Evolutionary conservation across 306 rosid genomes (phyloP).

Genomic region (Cicer arietinum): DNA sequence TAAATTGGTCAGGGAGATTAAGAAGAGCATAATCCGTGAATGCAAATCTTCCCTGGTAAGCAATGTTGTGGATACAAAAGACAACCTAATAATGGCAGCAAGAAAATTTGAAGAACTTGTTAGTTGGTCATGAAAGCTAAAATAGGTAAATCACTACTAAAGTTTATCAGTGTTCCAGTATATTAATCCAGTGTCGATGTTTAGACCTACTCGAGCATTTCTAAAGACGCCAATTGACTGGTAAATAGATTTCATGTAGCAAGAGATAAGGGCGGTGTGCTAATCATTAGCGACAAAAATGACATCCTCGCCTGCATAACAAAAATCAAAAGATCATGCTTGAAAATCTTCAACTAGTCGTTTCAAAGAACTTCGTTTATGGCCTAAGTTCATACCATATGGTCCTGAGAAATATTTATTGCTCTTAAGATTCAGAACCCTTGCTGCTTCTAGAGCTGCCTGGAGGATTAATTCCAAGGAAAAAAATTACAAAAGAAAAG

Average conservation of each 20-base stretch:
- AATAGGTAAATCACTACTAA: neutral
- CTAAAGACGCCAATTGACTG: constrained; percentile 60
- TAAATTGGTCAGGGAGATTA: constrained; percentile 64
- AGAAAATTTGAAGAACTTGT: constrained; percentile 14
- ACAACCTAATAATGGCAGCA: constrained; percentile 57
- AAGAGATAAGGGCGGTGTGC: constrained; percentile 80
- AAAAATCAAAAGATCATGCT: constrained; percentile 29
- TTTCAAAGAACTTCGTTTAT: constrained; percentile 16
- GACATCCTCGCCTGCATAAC: constrained; percentile 70
- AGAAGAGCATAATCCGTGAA: constrained; percentile 62
- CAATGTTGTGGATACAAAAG: constrained; percentile 85
- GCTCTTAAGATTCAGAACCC: constrained; percentile 65
- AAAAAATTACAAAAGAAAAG: constrained; percentile 31
- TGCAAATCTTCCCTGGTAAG: constrained; percentile 83
- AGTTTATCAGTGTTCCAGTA: neutral
- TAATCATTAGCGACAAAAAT: constrained; percentile 79
- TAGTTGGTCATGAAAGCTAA: constrained; percentile 26
- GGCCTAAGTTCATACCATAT: constrained; percentile 60
- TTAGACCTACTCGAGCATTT: constrained; percentile 65
- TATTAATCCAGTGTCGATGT: neutral
- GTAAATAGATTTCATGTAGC: constrained; percentile 71
- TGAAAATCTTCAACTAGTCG: constrained; percentile 21
- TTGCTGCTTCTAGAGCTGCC: constrained; percentile 86
- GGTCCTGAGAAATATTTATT: constrained; percentile 71
- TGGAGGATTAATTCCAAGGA: constrained; percentile 45